Percentiles rank a stretch among this genome's conserved stretches.
Conservation (phyloP, 2,329 filamentous ascomycete species). For the Chaetomiaceae sp. region DNA sequence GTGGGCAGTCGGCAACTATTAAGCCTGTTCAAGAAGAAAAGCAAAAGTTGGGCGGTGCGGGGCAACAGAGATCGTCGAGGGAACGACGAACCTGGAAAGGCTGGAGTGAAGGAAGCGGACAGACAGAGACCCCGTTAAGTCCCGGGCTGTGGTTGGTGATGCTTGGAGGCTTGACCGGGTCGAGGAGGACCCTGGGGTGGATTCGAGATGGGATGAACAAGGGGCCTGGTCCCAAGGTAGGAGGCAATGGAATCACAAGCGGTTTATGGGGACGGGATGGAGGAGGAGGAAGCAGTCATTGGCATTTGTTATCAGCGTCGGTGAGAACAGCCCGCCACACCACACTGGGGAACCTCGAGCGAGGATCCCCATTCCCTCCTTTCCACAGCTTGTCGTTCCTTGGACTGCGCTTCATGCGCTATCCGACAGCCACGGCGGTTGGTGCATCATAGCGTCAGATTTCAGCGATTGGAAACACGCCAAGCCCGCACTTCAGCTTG, state of each 20-base stretch:
- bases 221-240: too few relatives aligned
- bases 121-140: neutral
- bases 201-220: neutral
- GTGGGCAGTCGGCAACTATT: too few relatives aligned
- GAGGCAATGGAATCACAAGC: too few relatives aligned
- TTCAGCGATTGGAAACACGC: conserved; percentile 18
- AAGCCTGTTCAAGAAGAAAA: too few relatives aligned
- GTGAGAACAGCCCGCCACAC: too few relatives aligned
- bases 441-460: conserved; percentile 6
- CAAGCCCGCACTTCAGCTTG: conserved; percentile 21
- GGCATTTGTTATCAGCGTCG: too few relatives aligned
- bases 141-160: neutral
- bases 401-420: neutral
- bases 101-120: too few relatives aligned
- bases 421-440: too few relatives aligned
- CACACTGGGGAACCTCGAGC: neutral
- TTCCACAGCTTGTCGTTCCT: neutral
- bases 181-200: neutral
- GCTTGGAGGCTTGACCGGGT: neutral
- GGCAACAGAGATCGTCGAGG: conserved; percentile 4
- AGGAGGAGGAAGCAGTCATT: too few relatives aligned
- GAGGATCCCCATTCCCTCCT: neutral
- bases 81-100: too few relatives aligned
- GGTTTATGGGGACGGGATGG: too few relatives aligned
- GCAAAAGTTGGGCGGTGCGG: neutral